A percentile compares a stretch with the other conserved stretches of the same genome.
Conservation (phyloP, 768 basidiomycete species). For the Leccinellum rugosiceps region DNA sequence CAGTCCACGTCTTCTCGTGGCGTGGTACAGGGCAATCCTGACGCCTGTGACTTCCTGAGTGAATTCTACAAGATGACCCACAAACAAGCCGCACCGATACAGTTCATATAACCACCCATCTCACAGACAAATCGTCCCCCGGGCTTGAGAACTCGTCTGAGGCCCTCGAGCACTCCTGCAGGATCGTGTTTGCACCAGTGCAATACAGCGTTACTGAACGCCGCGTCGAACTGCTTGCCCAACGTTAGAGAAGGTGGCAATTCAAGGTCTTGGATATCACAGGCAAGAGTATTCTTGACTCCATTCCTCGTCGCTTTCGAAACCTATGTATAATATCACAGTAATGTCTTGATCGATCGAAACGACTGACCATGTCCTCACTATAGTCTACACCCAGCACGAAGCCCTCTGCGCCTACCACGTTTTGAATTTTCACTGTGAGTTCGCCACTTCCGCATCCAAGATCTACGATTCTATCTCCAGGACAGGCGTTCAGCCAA, state of each 20-base stretch:
- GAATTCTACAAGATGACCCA: background rate
- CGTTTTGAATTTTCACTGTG: conserved; percentile 51
- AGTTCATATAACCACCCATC: conserved; percentile 76
- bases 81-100: conserved; percentile 44
- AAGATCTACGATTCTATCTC: conserved; percentile 70
- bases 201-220: conserved; percentile 76
- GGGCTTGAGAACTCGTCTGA: conserved; percentile 58
- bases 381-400: conserved; percentile 72
- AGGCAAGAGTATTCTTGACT: conserved; percentile 43
- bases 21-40: conserved; percentile 53
- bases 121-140: conserved; percentile 75
- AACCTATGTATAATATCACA: conserved; percentile 39
- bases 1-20: conserved; percentile 48
- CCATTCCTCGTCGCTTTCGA: conserved; percentile 48
- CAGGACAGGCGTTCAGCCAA: conserved; percentile 58
- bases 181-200: conserved; percentile 88
- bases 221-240: conserved; percentile 58
- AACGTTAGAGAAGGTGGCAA: conserved; percentile 30
- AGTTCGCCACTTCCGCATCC: conserved; percentile 86
- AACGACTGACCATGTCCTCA: conserved; percentile 60
- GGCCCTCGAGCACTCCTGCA: conserved; percentile 55
- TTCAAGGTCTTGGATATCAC: conserved; percentile 51
- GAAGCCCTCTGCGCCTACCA: conserved; percentile 50
- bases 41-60: conserved; percentile 45
- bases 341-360: background rate